These are phyloP conservation scores for Phaeosphaeria sp. DNA, from an alignment of 2,329 filamentous ascomycete species.

Conservation along the genomic window DNA sequence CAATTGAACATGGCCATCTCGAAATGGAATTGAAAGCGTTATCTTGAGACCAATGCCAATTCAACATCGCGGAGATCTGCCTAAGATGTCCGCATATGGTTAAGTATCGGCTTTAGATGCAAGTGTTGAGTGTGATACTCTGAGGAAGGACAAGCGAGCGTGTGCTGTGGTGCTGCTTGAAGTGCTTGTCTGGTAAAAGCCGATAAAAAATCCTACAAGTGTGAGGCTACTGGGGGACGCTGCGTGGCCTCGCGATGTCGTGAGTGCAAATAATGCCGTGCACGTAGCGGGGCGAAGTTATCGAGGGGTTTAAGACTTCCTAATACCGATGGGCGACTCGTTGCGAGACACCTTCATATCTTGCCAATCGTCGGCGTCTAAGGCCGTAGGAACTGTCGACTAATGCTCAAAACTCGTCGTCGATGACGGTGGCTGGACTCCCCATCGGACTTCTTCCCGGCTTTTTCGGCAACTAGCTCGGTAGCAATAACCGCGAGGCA, in stretches of 20 bases:
- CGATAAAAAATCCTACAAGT: neutral
- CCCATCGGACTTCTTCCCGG: constrained; percentile 12
- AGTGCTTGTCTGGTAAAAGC: too few relatives aligned
- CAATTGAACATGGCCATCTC: neutral
- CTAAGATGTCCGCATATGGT: neutral
- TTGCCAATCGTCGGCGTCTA: neutral
- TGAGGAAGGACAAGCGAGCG: too few relatives aligned
- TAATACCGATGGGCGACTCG: neutral
- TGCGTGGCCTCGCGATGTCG: too few relatives aligned
- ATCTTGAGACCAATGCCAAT: too few relatives aligned
- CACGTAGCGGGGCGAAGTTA: too few relatives aligned
- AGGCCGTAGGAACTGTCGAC: neutral
- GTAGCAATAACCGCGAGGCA: constrained; percentile 5
- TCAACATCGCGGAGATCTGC: neutral
- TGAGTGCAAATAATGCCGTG: too few relatives aligned
- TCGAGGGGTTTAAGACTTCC: neutral
- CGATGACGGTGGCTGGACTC: neutral
- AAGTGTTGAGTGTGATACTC: neutral
- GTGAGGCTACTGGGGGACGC: too few relatives aligned
- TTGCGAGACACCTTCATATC: neutral
- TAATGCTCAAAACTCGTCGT: neutral
- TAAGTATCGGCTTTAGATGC: neutral
- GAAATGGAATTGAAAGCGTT: too few relatives aligned
- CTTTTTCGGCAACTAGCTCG: constrained; percentile 7
- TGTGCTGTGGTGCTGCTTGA: too few relatives aligned